Evolutionary conservation across 257 asterid genomes (phyloP), one percentile per base, ranked within the genome.

Genomic region (Solanum acaule): DNA sequence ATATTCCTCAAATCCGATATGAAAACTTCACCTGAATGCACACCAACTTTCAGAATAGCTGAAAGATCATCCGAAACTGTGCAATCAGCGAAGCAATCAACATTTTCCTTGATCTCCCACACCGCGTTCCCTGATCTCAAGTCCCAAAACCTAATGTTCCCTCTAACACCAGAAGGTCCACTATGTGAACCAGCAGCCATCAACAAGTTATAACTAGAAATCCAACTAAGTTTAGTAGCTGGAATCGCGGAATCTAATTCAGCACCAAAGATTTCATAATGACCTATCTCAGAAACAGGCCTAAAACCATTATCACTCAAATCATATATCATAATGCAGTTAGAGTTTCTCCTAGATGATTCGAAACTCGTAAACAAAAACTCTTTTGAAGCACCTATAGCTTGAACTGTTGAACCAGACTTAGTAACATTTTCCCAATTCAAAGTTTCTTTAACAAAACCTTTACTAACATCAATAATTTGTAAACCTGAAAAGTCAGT

Each of bases 171-270:
- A 16, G 95, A 92, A 6, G 98, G 96, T 8, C 98, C 98, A 52
- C 99, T 92, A 88, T 97, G 99, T 33, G 98, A 95, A 25, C 99
- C 99, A 1, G 98, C 92, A 56, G 99, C 99, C 99, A 97, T 96
- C 89, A 97, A 90, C 92, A 97, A 88, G 87, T 94, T 97, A 84
- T 94, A 98, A 82, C 91, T 87, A 0, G 96, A 67, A 46, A 95
- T 85, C 99, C 99, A 97, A 56, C 90, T 93, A 35, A 97, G 56
- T 89, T 96, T 97, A 8, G 99, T 97, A 0, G 99, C 94, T 12
- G 99, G 99, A 84, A 97, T 96, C 0, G 96, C 99, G 1, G 99
- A 97, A 87, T 94, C 94, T 56, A 97, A 89, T 49, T 96, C 99
- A 56, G 99, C 99, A 15, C 99, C 98, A 35, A 88, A 96, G 20